Evolutionary conservation across 495 filamentous ascomycete genomes (phyloP), one percentile per base, ranked within the genome.

Genomic region (Terfezia claveryi): DNA sequence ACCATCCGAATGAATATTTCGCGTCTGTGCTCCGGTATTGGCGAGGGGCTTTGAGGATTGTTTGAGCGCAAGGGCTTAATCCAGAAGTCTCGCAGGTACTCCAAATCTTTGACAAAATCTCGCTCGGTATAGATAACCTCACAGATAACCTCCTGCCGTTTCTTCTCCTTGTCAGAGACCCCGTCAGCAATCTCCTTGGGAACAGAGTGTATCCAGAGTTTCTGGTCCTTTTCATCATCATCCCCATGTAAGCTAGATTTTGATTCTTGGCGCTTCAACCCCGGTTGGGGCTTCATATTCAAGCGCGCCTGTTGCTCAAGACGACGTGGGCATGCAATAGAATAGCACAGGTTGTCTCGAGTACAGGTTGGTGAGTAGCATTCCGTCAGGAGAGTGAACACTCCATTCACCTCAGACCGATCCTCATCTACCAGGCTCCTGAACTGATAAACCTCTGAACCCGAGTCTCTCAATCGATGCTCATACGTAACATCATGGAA

Each of bases 401-500:
- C 88, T 52, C 92, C 92, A 64, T 99, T 93, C 50, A 96, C 89
- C 44, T 83, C 79, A 49, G 78, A 74, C 41, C 41, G 41, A 8
- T 76, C 71, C 51, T 95, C 89, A 59, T 96, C 89, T 65, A 85
- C 78, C 62, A 95, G 73, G 10, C 84, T 92, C 56, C 83, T 80
- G 68, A 99, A 99, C 65, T 95, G 88, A 68, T 95, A 99, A 59
- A 99, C 81, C 66, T 99, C 92, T 49, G 77, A 78, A 10, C 78
- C 72, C 8, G 87, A 89, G 70, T 99, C 92, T 61, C 92, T 80
- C 55, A 99, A 71, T 51, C 92, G 79, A 66, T 99, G 92, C 58
- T 94, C 88, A 67, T 99, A 99, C 4, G 88, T 94, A 44, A 96
- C 92, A 76, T 99, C 92, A 67, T 96, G 92, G 66, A 99, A 99